Evolutionary conservation across 2,329 filamentous ascomycete genomes (phyloP), one percentile per base, ranked within the genome.

Genomic region (Arthrobotrys conoides): DNA sequence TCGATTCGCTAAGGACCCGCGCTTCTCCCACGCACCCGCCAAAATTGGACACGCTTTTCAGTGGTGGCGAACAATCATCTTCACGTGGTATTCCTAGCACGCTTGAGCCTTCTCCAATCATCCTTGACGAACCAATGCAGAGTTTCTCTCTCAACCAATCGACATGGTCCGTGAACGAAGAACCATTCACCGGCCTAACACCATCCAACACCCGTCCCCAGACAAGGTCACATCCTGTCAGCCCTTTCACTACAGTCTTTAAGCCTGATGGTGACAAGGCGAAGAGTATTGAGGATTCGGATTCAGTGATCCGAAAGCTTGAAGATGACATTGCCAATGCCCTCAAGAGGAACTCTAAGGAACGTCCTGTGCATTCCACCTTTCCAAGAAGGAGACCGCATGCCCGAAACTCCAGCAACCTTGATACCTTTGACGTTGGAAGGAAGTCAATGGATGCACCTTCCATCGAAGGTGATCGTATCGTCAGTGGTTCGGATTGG

Each of bases 1-100:
- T 82, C 71, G 82, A 82, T 77, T 82, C 82, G 59, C 69, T 82
- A 71, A 80, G 82, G 49, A 82, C 82, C 10, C 81, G 82, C 53
- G 79, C 80, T 51, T 82, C 81, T 51, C 76, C 76, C 36, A 75
- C 76, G 9, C 76, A 79, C 10, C 70, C 76, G 20, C 76, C 76
- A 9, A 75, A 75, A n/a, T 33, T 79, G 57, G 76, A 79, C 53
- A 79, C 69, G 10, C 51, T 79, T 8, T 79, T 79, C 65, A 72
- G 65, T 48, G 64, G 75, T 24, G 64, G 48, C 24, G 75, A 78
- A 36, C 75, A 68, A 24, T 57, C 73, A 33, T 46, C 75, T n/a
- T 78, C 75, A 18, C 68, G 75, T 41, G 63, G 75, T 18, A 44
- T 68, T 36, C 63, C 75, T 0, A 64, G 63, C 48, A 71, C 71